Percentiles rank a stretch among this genome's conserved stretches.
Conservation (phyloP, 2,329 filamentous ascomycete genomes). For the Lachnellula arida region DNA sequence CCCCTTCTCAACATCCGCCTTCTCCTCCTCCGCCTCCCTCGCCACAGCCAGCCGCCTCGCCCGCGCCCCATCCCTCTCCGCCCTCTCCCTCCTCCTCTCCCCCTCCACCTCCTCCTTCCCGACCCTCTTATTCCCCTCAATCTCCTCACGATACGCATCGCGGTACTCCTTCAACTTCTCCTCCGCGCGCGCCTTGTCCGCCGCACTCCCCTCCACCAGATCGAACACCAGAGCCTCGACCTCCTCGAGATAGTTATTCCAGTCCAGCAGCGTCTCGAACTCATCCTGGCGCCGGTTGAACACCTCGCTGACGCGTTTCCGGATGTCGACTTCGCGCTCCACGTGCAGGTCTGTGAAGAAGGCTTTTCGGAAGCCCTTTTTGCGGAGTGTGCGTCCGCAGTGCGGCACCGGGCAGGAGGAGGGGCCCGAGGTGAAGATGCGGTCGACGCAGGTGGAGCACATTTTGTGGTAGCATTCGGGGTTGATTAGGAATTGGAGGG, state of each 20-base stretch:
- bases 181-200: conserved; percentile 46
- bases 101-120: conserved; percentile 53
- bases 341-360: conserved; percentile 86
- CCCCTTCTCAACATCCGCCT: conserved; percentile 56
- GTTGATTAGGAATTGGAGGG: conserved; percentile 94
- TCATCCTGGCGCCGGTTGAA: conserved; percentile 90
- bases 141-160: conserved; percentile 64
- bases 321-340: conserved; percentile 90
- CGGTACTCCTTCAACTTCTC: conserved; percentile 62
- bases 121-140: conserved; percentile 54
- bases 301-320: conserved; percentile 69
- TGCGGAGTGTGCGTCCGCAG: conserved; percentile 81
- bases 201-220: conserved; percentile 65
- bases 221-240: conserved; percentile 90
- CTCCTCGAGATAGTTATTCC: conserved; percentile 91
- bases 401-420: conserved; percentile 88
- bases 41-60: conserved; percentile 58
- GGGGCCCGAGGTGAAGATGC: conserved; percentile 87
- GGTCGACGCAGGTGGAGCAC: conserved; percentile 93
- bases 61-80: conserved; percentile 62
- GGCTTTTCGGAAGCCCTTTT: conserved; percentile 76
- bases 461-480: conserved; percentile 99
- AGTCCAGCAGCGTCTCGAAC: conserved; percentile 77
- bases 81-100: conserved; percentile 50
- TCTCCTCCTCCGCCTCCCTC: conserved; percentile 67